Percentiles rank a stretch among this genome's conserved stretches.
phyloP scores from a whole-genome alignment of 805 yeast species.

The Barnettozyma pratensis region DNA sequence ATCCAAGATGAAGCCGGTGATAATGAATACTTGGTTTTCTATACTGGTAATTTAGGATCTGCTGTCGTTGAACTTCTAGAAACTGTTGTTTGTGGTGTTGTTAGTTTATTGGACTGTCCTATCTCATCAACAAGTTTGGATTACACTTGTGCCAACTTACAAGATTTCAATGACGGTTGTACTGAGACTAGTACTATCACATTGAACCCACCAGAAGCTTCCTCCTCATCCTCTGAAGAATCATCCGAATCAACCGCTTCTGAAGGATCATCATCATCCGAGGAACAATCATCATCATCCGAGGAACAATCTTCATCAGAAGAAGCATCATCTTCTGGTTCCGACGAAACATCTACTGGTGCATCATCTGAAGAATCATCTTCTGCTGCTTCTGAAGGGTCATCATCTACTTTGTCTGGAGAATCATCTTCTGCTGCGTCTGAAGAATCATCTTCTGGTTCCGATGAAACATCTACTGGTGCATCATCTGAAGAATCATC shows the following conservation, averaged over 20 bases:
- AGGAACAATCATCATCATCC: no score
- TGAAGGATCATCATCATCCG: no score
- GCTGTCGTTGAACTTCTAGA: conserved; percentile 2
- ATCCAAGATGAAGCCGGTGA: conserved; percentile 1
- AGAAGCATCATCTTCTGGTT: background rate
- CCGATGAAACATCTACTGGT: background rate
- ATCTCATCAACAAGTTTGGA: conserved; percentile 5
- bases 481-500: background rate
- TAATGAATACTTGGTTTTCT: conserved; percentile 10
- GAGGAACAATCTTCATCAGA: no score
- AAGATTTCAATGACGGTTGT: background rate
- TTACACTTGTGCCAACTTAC: background rate
- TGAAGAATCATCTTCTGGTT: background rate
- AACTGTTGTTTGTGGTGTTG: conserved; percentile 7
- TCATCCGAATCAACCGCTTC: no score
- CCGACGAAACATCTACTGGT: background rate
- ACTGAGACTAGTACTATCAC: no score
- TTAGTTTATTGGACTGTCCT: conserved; percentile 6
- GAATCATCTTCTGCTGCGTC: background rate
- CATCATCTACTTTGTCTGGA: conserved; percentile 1
- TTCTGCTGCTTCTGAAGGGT: background rate
- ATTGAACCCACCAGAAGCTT: no score
- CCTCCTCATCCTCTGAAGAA: no score
- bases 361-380: background rate
- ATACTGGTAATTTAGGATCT: conserved; percentile 16